phyloP scores from a whole-genome alignment of 1,284 basidiomycete species.

The Termitomyces sp. region DNA sequence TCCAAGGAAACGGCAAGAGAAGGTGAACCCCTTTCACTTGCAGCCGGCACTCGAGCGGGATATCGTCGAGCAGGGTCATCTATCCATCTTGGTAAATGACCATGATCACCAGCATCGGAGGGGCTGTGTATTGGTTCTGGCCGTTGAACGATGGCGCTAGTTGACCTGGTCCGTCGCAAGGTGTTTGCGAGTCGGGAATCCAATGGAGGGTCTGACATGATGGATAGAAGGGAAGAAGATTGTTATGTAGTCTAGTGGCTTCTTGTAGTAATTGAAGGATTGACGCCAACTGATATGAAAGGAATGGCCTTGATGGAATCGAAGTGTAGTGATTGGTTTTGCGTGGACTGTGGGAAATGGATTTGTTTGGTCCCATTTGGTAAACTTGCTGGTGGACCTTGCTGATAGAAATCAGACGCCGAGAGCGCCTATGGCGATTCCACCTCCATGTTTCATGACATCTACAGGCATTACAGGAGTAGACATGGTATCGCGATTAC shows the following conservation, averaged over 20 bases:
- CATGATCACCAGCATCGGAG: constrained; percentile 11
- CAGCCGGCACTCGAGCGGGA: not conserved
- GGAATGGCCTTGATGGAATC: too few species aligned
- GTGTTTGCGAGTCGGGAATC: constrained; percentile 19
- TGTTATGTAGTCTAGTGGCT: not conserved
- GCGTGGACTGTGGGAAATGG: too few species aligned
- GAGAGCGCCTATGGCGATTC: too few species aligned
- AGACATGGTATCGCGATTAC: not conserved
- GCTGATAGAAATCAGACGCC: too few species aligned
- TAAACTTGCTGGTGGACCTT: too few species aligned
- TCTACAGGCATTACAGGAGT: not conserved
- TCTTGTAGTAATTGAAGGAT: not conserved
- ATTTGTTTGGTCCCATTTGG: too few species aligned
- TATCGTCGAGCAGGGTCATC: not conserved
- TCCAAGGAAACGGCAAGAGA: not conserved
- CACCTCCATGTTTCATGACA: too few species aligned
- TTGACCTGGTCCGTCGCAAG: constrained; percentile 27
- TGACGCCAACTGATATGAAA: not conserved
- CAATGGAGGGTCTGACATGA: constrained; percentile 11
- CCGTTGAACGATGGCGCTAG: constrained; percentile 27
- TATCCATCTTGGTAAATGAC: not conserved
- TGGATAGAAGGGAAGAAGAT: not conserved
- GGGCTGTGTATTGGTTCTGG: constrained; percentile 19
- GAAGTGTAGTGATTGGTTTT: too few species aligned
- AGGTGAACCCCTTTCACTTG: not conserved